phyloP scores from a whole-genome alignment of 495 filamentous ascomycete species.

The Neurospora sp. region DNA sequence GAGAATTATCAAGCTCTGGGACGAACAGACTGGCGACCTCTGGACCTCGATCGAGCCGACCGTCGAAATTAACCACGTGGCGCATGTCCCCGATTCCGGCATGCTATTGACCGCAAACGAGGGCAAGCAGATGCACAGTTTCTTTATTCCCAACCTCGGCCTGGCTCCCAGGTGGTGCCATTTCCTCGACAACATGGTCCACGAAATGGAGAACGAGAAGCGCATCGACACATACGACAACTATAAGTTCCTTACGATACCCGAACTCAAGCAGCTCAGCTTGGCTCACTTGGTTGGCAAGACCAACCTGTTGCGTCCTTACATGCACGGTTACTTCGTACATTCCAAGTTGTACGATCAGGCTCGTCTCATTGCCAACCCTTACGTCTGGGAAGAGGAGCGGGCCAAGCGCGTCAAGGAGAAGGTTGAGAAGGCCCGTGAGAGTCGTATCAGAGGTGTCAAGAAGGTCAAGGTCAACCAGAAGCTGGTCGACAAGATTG shows the following conservation, averaged over 20 bases:
- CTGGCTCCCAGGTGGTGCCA: slow-evolving; percentile 92
- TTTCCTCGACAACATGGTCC: slow-evolving; percentile 92
- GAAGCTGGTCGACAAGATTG: slow-evolving; percentile 70
- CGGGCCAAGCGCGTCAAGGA: slow-evolving; percentile 77
- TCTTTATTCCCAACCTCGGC: slow-evolving; percentile 83
- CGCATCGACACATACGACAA: slow-evolving; percentile 86
- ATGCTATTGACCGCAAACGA: slow-evolving; percentile 97
- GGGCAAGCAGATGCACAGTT: slow-evolving; percentile 59
- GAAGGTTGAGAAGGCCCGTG: slow-evolving; percentile 89
- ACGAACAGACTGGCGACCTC: slow-evolving; percentile 64
- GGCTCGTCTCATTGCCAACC: slow-evolving; percentile 83
- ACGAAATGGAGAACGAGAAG: slow-evolving; percentile 85
- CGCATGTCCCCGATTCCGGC: slow-evolving; percentile 74
- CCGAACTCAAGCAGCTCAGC: slow-evolving; percentile 70
- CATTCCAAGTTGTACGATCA: slow-evolving; percentile 88
- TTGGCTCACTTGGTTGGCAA: slow-evolving; percentile 80
- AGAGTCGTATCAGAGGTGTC: slow-evolving; percentile 80
- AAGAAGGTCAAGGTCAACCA: slow-evolving; percentile 91
- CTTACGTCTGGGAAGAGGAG: slow-evolving; percentile 84
- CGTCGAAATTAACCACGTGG: slow-evolving; percentile 87
- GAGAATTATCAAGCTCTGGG: slow-evolving; percentile 95
- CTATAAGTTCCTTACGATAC: slow-evolving; percentile 89
- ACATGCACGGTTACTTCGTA: slow-evolving; percentile 99
- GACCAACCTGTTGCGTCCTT: slow-evolving; percentile 77
- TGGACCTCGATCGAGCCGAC: slow-evolving; percentile 95